phyloP scores from a whole-genome alignment of 768 basidiomycete species.

The Fistulinella prunicolor region DNA sequence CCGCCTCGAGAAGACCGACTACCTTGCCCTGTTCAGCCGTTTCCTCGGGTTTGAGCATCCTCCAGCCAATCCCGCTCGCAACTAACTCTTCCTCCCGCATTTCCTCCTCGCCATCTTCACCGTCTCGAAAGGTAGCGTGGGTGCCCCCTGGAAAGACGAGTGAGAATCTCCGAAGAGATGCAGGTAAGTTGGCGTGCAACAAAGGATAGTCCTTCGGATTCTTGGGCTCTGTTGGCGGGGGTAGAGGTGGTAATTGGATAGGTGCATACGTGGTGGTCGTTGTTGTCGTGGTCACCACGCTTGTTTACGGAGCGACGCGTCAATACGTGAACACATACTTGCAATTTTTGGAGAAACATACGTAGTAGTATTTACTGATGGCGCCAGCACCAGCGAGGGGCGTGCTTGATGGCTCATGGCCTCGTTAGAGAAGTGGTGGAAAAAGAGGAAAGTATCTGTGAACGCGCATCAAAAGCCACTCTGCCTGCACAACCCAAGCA shows the following conservation, averaged over 20 bases:
- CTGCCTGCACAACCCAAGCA: constrained; percentile 31
- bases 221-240: constrained; percentile 66
- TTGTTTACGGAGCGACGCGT: constrained; percentile 34
- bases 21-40: constrained; percentile 44
- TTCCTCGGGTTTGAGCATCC: constrained; percentile 68
- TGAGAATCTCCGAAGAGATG: constrained; percentile 69
- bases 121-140: constrained; percentile 77
- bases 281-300: constrained; percentile 88
- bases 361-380: constrained; percentile 85
- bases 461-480: constrained; percentile 34
- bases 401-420: constrained; percentile 63
- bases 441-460: constrained; percentile 20
- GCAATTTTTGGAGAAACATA: constrained; percentile 37
- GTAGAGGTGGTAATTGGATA: constrained; percentile 75
- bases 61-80: constrained; percentile 69
- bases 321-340: constrained; percentile 8
- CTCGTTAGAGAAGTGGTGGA: constrained; percentile 28
- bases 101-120: constrained; percentile 57
- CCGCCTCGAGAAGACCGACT: constrained; percentile 72
- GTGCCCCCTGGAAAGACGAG: constrained; percentile 79
- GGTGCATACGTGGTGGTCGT: constrained; percentile 89
- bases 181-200: constrained; percentile 69
- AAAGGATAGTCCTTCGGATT: constrained; percentile 81
- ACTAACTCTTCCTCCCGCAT: constrained; percentile 71
- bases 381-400: constrained; percentile 69